Conservation (phyloP, 208 protist species). For the Acanthamoeba castellanii region DNA sequence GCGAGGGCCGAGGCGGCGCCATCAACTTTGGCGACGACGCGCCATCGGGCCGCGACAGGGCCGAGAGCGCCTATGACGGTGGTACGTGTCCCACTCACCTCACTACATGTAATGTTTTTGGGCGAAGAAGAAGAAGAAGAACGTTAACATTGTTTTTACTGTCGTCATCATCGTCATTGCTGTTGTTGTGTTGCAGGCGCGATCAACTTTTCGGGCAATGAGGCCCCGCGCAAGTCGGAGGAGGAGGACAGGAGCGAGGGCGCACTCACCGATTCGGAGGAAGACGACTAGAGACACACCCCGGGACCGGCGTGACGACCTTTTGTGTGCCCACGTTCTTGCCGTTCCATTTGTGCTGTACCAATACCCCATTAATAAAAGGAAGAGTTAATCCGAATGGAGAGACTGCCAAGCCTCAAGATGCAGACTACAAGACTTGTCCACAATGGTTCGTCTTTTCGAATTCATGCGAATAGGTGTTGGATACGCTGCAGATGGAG, state of each 20-base stretch:
- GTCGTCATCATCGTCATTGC: background rate
- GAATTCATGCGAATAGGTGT: too few relatives aligned
- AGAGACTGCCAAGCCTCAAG: too few relatives aligned
- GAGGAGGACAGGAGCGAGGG: slow-evolving; percentile 31
- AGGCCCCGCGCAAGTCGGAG: slow-evolving; percentile 19
- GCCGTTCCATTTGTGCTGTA: too few relatives aligned
- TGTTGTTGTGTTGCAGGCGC: background rate
- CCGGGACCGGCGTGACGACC: too few relatives aligned
- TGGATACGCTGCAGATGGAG: too few relatives aligned
- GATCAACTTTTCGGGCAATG: slow-evolving; percentile 56
- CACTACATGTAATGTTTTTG: too few relatives aligned
- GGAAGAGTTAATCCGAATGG: too few relatives aligned
- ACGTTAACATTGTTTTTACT: background rate
- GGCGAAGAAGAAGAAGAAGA: too few relatives aligned
- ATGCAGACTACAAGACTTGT: too few relatives aligned
- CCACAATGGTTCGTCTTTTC: too few relatives aligned
- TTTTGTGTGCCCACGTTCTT: too few relatives aligned
- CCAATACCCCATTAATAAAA: too few relatives aligned
- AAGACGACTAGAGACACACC: slow-evolving; percentile 14
- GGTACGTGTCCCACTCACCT: background rate
- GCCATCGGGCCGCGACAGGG: background rate
- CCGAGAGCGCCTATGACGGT: slow-evolving; percentile 26
- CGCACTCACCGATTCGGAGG: background rate
- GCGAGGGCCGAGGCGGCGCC: background rate
- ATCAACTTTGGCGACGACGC: slow-evolving; percentile 38